A percentile compares a stretch with the other conserved stretches of the same genome.
phyloP scores from a whole-genome alignment of 2,329 filamentous ascomycete genomes.

The Zelopaecilomyces penicillatus region DNA sequence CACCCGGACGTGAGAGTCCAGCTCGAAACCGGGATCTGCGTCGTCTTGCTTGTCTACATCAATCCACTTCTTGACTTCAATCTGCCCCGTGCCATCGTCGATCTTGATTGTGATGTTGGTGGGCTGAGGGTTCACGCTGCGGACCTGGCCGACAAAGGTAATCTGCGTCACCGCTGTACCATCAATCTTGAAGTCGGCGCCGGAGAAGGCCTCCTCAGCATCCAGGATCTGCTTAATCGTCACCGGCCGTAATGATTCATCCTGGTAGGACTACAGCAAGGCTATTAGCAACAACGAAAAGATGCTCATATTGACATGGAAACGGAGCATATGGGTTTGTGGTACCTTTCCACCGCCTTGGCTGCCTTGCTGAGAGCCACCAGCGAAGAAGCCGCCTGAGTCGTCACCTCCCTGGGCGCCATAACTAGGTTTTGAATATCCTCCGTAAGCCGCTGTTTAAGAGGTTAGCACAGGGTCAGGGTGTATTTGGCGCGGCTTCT shows the following conservation, averaged over 20 bases:
- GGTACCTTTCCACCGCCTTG: slow-evolving; percentile 39
- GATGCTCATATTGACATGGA: no score
- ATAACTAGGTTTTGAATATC: slow-evolving; percentile 38
- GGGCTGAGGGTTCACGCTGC: slow-evolving; percentile 73
- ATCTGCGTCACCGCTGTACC: slow-evolving; percentile 60
- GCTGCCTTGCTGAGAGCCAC: slow-evolving; percentile 52
- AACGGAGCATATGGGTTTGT: no score
- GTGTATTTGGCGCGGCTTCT: not conserved
- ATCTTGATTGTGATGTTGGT: slow-evolving; percentile 90
- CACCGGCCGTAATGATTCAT: slow-evolving; percentile 84
- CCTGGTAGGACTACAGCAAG: slow-evolving; percentile 48
- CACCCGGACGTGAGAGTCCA: slow-evolving; percentile 75
- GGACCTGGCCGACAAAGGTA: slow-evolving; percentile 85
- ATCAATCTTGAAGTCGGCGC: slow-evolving; percentile 76
- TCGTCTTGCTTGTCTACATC: slow-evolving; percentile 52
- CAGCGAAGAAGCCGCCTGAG: slow-evolving; percentile 53
- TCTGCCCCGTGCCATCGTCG: slow-evolving; percentile 86
- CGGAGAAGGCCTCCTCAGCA: slow-evolving; percentile 64
- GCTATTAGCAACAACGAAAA: no score
- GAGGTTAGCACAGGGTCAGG: not conserved
- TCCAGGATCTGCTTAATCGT: slow-evolving; percentile 93
- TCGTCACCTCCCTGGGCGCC: slow-evolving; percentile 50
- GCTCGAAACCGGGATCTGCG: slow-evolving; percentile 47
- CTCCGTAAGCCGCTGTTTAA: slow-evolving; percentile 39
- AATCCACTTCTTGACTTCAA: slow-evolving; percentile 87